Conservation (phyloP, 768 basidiomycete species). For the Lactarius sanguifluus region DNA sequence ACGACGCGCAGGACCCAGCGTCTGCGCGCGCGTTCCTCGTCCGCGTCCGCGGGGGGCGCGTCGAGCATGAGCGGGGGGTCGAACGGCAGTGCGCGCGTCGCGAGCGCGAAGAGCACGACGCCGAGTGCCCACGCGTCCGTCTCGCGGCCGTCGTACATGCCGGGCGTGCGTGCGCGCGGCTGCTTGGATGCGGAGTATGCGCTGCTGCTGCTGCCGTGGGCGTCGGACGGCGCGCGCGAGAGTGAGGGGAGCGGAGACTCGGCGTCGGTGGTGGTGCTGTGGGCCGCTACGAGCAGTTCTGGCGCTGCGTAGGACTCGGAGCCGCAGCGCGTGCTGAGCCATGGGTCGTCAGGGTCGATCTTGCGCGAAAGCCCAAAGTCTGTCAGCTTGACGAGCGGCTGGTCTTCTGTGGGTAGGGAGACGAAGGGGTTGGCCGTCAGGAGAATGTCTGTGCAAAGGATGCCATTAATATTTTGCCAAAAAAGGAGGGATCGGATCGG, state of each 20-base stretch:
- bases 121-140: slow-evolving; percentile 92
- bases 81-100: slow-evolving; percentile 73
- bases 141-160: slow-evolving; percentile 75
- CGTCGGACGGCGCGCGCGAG: slow-evolving; percentile 27
- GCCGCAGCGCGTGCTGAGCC: slow-evolving; percentile 79
- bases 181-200: slow-evolving; percentile 32
- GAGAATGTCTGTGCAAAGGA: slow-evolving; percentile 59
- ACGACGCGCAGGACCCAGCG: slow-evolving; percentile 78
- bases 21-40: slow-evolving; percentile 43
- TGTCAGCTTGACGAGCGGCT: slow-evolving; percentile 67
- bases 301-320: slow-evolving; percentile 88
- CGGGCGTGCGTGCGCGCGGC: slow-evolving; percentile 42
- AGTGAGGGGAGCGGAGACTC: slow-evolving; percentile 30
- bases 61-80: slow-evolving; percentile 36
- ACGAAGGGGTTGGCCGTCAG: slow-evolving; percentile 53
- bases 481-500: slow-evolving; percentile 17
- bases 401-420: slow-evolving; percentile 36
- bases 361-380: slow-evolving; percentile 91
- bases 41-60: slow-evolving; percentile 34
- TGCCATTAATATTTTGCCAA: neutral
- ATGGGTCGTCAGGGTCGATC: slow-evolving; percentile 61
- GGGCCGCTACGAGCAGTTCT: slow-evolving; percentile 55
- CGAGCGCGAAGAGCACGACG: slow-evolving; percentile 80
- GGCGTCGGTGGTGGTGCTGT: slow-evolving; percentile 1
- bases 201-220: neutral